These are phyloP conservation scores for Yarrowia divulgata DNA, from an alignment of 805 yeast genomes.

Conservation along the genomic window DNA sequence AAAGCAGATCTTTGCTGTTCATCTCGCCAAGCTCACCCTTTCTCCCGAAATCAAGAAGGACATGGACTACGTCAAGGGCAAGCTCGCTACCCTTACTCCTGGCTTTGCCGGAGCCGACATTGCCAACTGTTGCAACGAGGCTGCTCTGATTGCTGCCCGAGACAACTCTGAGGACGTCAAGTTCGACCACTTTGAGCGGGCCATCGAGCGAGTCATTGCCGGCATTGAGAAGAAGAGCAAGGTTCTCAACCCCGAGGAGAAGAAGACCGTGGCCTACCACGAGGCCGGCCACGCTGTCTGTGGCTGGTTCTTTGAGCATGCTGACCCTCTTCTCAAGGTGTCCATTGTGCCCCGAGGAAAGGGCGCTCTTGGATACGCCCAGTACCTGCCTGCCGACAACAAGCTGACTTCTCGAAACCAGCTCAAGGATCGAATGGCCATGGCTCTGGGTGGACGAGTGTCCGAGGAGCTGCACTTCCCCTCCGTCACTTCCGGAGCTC, in stretches of 20 bases:
- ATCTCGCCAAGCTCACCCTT: conserved; percentile 64
- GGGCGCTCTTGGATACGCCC: conserved; percentile 96
- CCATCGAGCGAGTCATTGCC: conserved; percentile 92
- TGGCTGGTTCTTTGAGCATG: conserved; percentile 88
- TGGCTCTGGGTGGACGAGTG: conserved; percentile 92
- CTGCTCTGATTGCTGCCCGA: conserved; percentile 92
- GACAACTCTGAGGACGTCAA: conserved; percentile 66
- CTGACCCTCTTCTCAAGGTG: conserved; percentile 92
- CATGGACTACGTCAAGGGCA: conserved; percentile 68
- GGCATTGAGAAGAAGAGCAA: conserved; percentile 89
- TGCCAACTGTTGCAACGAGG: conserved; percentile 93
- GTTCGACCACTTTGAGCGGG: conserved; percentile 82
- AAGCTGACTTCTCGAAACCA: conserved; percentile 79
- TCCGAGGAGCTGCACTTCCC: conserved; percentile 88
- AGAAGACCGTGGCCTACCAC: conserved; percentile 87
- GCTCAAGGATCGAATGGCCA: conserved; percentile 83
- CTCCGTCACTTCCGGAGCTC: conserved; percentile 89
- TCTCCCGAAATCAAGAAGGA: conserved; percentile 51
- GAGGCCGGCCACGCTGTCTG: conserved; percentile 98
- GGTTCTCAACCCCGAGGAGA: conserved; percentile 79
- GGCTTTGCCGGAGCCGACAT: conserved; percentile 97
- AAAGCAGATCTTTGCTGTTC: conserved; percentile 83
- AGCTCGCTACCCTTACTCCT: conserved; percentile 89
- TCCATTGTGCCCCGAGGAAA: conserved; percentile 93
- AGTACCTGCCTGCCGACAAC: conserved; percentile 89